Conservation (phyloP, 164 flowering plant genomes). For the Euptelea pleiosperma region DNA sequence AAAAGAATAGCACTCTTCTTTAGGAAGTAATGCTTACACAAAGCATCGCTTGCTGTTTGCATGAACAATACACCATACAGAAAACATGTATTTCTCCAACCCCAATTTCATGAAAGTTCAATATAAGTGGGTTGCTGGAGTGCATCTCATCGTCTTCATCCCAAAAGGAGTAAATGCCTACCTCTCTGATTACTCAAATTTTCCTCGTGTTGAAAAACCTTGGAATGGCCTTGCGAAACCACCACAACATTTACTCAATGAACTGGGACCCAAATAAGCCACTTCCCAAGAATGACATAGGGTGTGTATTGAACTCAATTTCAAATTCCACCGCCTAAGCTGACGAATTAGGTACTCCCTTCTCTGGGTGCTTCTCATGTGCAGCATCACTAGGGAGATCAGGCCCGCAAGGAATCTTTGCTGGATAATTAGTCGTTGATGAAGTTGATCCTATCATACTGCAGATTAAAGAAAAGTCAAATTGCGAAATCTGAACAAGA, state of each 20-base stretch:
- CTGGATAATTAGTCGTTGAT: conserved; percentile 64
- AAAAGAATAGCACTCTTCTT: too few relatives aligned
- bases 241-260: too few relatives aligned
- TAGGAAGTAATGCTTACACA: too few relatives aligned
- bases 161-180: too few relatives aligned
- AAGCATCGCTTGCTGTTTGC: too few relatives aligned
- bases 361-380: conserved; percentile 26
- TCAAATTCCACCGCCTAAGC: not conserved
- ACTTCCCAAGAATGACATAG: not conserved
- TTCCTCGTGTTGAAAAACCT: not conserved
- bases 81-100: too few relatives aligned
- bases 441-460: conserved; percentile 60
- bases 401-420: conserved; percentile 65
- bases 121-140: not conserved
- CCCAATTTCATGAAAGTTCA: conserved; percentile 7
- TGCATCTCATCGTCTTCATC: too few relatives aligned
- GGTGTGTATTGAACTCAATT: not conserved
- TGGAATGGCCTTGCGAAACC: not conserved
- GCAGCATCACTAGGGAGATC: conserved; percentile 59
- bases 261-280: conserved; percentile 1
- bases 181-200: too few relatives aligned
- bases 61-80: too few relatives aligned
- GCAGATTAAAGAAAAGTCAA: conserved; percentile 20
- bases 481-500: not conserved
- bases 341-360: conserved; percentile 15